These are phyloP conservation scores for Dictyostelium purpureum DNA, from an alignment of 78 protist species.

Conservation along the genomic window DNA sequence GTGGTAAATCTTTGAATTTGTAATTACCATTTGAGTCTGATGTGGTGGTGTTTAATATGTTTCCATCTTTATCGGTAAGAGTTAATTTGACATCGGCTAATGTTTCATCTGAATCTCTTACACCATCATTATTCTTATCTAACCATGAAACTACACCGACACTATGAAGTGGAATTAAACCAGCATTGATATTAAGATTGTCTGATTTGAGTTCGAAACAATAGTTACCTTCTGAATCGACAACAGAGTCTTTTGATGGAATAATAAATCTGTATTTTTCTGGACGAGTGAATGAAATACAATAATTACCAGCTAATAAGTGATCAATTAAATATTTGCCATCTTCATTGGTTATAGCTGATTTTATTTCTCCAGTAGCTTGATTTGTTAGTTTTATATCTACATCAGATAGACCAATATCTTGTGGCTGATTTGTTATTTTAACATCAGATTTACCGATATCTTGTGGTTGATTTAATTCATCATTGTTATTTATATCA, in stretches of 20 bases:
- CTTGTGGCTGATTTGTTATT: neutral
- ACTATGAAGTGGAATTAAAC: neutral
- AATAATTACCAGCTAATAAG: conserved; percentile 31
- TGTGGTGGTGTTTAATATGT: neutral
- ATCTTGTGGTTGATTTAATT: neutral
- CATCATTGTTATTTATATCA: neutral
- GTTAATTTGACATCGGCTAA: neutral
- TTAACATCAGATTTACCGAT: neutral
- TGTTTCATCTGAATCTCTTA: neutral
- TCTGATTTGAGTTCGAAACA: neutral
- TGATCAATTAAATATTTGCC: conserved; percentile 7
- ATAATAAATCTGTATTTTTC: neutral
- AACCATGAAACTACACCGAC: neutral
- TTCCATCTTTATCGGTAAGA: neutral
- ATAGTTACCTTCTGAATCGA: neutral
- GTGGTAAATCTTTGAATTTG: neutral
- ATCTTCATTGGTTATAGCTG: neutral
- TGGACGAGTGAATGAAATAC: neutral
- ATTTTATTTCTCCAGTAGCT: neutral
- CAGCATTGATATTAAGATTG: neutral
- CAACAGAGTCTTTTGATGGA: conserved; percentile 3
- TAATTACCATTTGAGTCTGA: neutral
- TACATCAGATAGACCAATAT: neutral
- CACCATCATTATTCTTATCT: conserved; percentile 5
- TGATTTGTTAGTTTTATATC: neutral